Conservation (phyloP, 1,284 basidiomycete species). For the Laetiporus sulphureus region DNA sequence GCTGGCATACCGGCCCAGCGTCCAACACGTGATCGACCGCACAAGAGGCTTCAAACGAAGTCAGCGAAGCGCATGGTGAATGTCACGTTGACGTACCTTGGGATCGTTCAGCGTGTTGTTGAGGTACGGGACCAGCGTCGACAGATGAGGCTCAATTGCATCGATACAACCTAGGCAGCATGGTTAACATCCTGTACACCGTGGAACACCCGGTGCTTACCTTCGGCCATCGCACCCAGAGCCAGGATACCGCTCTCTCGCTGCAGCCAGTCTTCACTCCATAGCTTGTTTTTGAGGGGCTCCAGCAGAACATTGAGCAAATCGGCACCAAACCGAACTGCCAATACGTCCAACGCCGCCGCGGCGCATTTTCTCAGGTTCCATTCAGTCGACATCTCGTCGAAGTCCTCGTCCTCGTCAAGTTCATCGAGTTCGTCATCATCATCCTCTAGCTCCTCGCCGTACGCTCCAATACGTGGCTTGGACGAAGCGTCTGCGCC, state of each 20-base stretch:
- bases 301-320: slow-evolving; percentile 86
- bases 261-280: slow-evolving; percentile 91
- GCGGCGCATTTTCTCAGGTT: slow-evolving; percentile 98
- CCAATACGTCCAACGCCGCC: slow-evolving; percentile 94
- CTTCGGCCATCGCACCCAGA: slow-evolving; percentile 97
- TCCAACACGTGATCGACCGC: slow-evolving; percentile 99
- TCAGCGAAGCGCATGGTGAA: not conserved
- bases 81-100: slow-evolving; percentile 51
- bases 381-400: slow-evolving; percentile 98
- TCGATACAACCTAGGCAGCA: slow-evolving; percentile 80
- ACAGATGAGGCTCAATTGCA: slow-evolving; percentile 90
- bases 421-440: slow-evolving; percentile 84
- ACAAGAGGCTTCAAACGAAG: slow-evolving; percentile 73
- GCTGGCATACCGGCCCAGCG: slow-evolving; percentile 94
- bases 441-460: slow-evolving; percentile 68
- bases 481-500: slow-evolving; percentile 47
- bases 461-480: slow-evolving; percentile 55
- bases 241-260: slow-evolving; percentile 95
- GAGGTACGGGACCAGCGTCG: slow-evolving; percentile 88
- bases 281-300: slow-evolving; percentile 89
- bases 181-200: slow-evolving; percentile 4
- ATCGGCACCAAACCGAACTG: slow-evolving; percentile 86
- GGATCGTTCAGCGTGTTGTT: slow-evolving; percentile 87
- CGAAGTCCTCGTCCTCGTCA: slow-evolving; percentile 90
- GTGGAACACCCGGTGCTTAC: slow-evolving; percentile 34